Conservation (phyloP, 108 stramenopile species). For the Cyclostephanos tholiformis region DNA sequence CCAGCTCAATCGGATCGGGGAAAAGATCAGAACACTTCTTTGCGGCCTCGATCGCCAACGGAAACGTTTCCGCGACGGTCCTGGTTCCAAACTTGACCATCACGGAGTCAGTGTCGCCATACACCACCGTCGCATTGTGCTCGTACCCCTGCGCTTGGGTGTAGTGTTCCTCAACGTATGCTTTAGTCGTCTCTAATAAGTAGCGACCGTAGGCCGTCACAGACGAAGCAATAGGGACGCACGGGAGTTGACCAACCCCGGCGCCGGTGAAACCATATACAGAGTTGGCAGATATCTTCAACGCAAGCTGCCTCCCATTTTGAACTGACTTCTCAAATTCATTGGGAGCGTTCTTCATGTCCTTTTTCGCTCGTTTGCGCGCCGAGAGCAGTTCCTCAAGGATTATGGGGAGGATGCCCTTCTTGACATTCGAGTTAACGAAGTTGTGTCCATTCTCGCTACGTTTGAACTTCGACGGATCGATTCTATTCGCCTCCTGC, state of each 20-base stretch:
- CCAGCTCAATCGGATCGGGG: constrained; percentile 85
- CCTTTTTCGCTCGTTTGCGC: constrained; percentile 98
- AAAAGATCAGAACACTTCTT: constrained; percentile 94
- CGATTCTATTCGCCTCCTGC: constrained; percentile 70
- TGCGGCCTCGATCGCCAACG: constrained; percentile 94
- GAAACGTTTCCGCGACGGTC: constrained; percentile 93
- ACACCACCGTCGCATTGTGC: constrained; percentile 95
- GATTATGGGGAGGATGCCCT: constrained; percentile 97
- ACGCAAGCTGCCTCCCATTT: constrained; percentile 98
- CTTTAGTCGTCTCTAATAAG: constrained; percentile 92
- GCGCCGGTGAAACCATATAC: constrained; percentile 99
- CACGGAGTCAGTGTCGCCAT: constrained; percentile 98
- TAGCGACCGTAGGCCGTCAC: constrained; percentile 96
- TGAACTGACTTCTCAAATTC: constrained; percentile 99
- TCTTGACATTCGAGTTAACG: constrained; percentile 88
- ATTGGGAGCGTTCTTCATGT: constrained; percentile 98
- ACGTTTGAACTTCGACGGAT: constrained; percentile 77
- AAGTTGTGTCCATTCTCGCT: constrained; percentile 94
- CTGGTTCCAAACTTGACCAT: constrained; percentile 98
- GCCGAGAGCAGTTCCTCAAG: constrained; percentile 86
- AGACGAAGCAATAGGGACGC: constrained; percentile 96
- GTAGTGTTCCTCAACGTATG: constrained; percentile 92
- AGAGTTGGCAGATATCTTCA: constrained; percentile 98
- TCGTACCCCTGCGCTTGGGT: constrained; percentile 94
- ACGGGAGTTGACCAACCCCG: constrained; percentile 97